Conservation (phyloP, 305 asterid species). For the Fraxinus albicans region DNA sequence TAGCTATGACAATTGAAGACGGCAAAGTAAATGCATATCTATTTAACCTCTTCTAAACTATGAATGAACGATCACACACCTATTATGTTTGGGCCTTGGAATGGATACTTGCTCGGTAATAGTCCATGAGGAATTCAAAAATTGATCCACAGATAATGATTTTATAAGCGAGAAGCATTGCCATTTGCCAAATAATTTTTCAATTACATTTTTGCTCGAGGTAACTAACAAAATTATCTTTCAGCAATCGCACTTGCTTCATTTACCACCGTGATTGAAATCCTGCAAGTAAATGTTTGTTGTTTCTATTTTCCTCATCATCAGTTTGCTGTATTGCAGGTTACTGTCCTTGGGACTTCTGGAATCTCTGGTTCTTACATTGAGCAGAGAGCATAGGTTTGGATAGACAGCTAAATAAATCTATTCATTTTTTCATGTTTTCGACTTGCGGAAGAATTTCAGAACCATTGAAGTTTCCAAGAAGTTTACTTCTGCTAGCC, state of each 20-base stretch:
- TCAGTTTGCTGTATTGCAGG: slow-evolving; percentile 43
- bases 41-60: slow-evolving; percentile 2
- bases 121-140: neutral
- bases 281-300: neutral
- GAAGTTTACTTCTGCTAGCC: slow-evolving; percentile 18
- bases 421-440: slow-evolving; percentile 9
- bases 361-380: slow-evolving; percentile 93
- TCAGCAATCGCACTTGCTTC: neutral
- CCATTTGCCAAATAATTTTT: neutral
- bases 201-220: neutral
- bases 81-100: neutral
- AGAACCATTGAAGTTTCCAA: slow-evolving; percentile 6
- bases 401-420: slow-evolving; percentile 14
- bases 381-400: slow-evolving; percentile 73
- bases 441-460: slow-evolving; percentile 21
- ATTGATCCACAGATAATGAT: neutral
- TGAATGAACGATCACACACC: neutral
- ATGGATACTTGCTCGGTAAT: neutral
- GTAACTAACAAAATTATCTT: slow-evolving; percentile 6
- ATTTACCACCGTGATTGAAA: neutral
- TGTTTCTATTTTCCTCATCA: slow-evolving; percentile 12
- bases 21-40: neutral
- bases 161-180: neutral
- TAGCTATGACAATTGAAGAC: neutral
- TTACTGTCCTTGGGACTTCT: slow-evolving; percentile 88